Evolutionary conservation across 768 basidiomycete genomes (phyloP).

Genomic region (Boletus subparvulus): DNA sequence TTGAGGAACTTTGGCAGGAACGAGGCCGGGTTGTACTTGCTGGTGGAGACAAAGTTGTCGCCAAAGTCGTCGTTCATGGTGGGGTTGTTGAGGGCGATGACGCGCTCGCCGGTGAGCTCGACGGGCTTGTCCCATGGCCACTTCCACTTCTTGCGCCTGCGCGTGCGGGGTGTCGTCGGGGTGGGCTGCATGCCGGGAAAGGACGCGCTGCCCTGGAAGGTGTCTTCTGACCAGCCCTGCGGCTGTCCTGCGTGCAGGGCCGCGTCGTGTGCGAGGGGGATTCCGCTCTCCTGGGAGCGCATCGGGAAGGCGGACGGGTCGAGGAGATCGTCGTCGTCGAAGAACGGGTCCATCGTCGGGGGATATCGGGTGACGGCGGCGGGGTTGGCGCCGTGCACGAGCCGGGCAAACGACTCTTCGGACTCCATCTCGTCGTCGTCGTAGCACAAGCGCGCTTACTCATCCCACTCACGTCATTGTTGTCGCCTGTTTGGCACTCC

Average conservation of each 20-base stretch:
- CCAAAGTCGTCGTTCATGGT: slow-evolving; percentile 62
- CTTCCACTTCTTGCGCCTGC: slow-evolving; percentile 49
- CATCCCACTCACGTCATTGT: slow-evolving; percentile 6
- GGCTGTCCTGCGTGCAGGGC: slow-evolving; percentile 52
- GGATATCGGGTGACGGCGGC: slow-evolving; percentile 44
- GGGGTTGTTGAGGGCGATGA: slow-evolving; percentile 80
- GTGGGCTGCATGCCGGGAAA: slow-evolving; percentile 34
- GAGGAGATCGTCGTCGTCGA: slow-evolving; percentile 65
- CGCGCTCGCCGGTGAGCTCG: slow-evolving; percentile 67
- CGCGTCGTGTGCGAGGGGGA: slow-evolving; percentile 52
- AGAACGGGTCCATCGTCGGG: slow-evolving; percentile 73
- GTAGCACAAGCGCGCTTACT: not conserved
- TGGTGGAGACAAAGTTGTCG: slow-evolving; percentile 87
- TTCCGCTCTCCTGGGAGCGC: slow-evolving; percentile 47
- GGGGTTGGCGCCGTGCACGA: slow-evolving; percentile 29
- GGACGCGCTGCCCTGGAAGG: slow-evolving; percentile 45
- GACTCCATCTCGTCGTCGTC: slow-evolving; percentile 25
- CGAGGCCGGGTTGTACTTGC: slow-evolving; percentile 87
- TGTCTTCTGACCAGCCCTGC: slow-evolving; percentile 69
- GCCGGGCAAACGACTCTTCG: slow-evolving; percentile 29
- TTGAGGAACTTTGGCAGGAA: slow-evolving; percentile 92
- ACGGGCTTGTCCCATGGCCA: slow-evolving; percentile 84
- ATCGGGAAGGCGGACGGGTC: slow-evolving; percentile 25
- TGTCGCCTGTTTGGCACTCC: slow-evolving; percentile 10
- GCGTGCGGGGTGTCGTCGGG: slow-evolving; percentile 12